These are phyloP conservation scores for Hordeum marinum DNA, from an alignment of 176 grass and related monocot species.

Conservation along the genomic window DNA sequence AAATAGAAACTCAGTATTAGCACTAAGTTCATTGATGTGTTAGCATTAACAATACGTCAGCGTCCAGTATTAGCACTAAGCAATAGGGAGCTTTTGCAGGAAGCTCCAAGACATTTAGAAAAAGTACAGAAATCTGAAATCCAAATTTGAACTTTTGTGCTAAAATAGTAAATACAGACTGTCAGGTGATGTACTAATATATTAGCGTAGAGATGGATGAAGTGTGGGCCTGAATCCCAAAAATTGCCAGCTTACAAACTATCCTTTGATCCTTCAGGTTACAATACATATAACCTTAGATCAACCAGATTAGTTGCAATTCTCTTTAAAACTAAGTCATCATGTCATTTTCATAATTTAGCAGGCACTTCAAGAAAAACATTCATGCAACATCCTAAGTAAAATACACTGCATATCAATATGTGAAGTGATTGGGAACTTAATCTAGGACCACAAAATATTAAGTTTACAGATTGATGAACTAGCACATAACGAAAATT, in stretches of 20 bases:
- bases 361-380: not conserved
- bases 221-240: not conserved
- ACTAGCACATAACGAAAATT: not conserved
- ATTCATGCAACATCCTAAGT: not conserved
- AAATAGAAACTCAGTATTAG: not conserved
- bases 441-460: not conserved
- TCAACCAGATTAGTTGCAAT: not conserved
- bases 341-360: not conserved
- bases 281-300: not conserved
- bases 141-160: not conserved
- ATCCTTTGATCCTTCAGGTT: not conserved
- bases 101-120: not conserved
- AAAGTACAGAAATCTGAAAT: not conserved
- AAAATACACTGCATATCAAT: not conserved
- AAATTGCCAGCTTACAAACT: not conserved
- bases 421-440: not conserved
- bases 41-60: not conserved
- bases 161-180: not conserved
- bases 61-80: not conserved
- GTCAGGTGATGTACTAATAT: not conserved
- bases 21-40: too few relatives aligned
- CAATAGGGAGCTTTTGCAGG: not conserved
- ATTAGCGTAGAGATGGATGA: constrained; percentile 2
- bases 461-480: not conserved
- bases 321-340: not conserved